A percentile compares a stretch with the other conserved stretches of the same genome.
These are phyloP conservation scores for Deinandra increscens DNA, from an alignment of 129 eudicot genomes.

Conservation along the genomic window DNA sequence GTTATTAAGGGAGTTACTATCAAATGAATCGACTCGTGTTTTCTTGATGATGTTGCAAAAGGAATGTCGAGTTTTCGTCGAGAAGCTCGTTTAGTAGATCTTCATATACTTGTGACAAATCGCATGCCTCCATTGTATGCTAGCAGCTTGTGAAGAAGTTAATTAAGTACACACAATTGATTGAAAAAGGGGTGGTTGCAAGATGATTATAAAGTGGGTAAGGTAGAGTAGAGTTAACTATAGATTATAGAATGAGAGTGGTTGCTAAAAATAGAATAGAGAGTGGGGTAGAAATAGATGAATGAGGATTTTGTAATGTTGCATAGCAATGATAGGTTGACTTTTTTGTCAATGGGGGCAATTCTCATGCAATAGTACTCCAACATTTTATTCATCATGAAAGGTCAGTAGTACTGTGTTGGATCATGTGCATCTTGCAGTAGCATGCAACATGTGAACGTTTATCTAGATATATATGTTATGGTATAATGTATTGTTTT, in stretches of 20 bases:
- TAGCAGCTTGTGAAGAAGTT: conserved; percentile 11
- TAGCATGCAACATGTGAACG: conserved; percentile 24
- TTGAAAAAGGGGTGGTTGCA: conserved; percentile 29
- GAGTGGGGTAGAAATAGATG: conserved; percentile 81
- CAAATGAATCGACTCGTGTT: conserved; percentile 18
- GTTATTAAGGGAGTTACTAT: conserved; percentile 9
- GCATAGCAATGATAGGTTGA: conserved; percentile 40
- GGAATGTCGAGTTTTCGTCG: conserved; percentile 36
- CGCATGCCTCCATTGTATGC: conserved; percentile 43
- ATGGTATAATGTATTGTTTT: background rate
- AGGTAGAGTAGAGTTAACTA: conserved; percentile 27
- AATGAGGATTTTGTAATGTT: conserved; percentile 32
- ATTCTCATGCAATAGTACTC: conserved; percentile 2
- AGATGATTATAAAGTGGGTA: conserved; percentile 39
- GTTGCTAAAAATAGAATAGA: conserved; percentile 19
- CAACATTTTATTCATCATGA: conserved; percentile 19
- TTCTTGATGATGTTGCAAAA: conserved; percentile 36
- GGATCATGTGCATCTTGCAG: conserved; percentile 30
- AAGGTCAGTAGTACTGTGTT: conserved; percentile 18
- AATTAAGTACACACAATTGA: conserved; percentile 9
- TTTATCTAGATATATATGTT: background rate
- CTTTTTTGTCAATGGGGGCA: conserved; percentile 41
- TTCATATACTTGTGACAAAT: conserved; percentile 36
- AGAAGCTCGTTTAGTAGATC: conserved; percentile 49
- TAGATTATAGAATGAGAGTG: background rate